These are phyloP conservation scores for Fusarium penzigii DNA, from an alignment of 2,329 filamentous ascomycete species.

Conservation along the genomic window DNA sequence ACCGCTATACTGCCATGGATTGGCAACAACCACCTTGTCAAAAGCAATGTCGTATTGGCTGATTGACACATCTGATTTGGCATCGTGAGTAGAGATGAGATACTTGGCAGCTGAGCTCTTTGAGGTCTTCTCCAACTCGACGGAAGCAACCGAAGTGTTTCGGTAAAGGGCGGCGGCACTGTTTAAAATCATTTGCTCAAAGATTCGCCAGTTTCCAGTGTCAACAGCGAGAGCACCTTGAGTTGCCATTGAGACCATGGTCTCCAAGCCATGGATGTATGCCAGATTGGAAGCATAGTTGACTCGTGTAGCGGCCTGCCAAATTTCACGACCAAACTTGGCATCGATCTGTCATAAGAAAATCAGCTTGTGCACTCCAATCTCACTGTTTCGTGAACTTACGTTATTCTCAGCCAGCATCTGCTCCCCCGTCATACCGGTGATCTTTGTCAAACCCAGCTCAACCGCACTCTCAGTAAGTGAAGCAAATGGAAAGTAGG, in stretches of 20 bases:
- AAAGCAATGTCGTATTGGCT: constrained; percentile 57
- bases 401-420: constrained; percentile 67
- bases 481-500: constrained; percentile 81
- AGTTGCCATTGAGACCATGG: constrained; percentile 90
- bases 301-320: constrained; percentile 88
- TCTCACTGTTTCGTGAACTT: neutral
- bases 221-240: constrained; percentile 77
- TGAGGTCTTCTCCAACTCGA: constrained; percentile 51
- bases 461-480: constrained; percentile 68
- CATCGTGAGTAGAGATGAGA: constrained; percentile 40
- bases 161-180: constrained; percentile 63
- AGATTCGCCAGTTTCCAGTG: constrained; percentile 95
- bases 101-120: constrained; percentile 48
- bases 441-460: constrained; percentile 66
- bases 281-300: constrained; percentile 91
- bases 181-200: constrained; percentile 72
- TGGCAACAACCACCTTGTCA: constrained; percentile 80
- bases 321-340: constrained; percentile 74
- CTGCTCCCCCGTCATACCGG: constrained; percentile 71
- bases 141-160: constrained; percentile 67
- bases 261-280: constrained; percentile 85
- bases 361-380: neutral
- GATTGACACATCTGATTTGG: constrained; percentile 23
- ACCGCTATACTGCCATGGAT: constrained; percentile 77
- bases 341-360: constrained; percentile 53